phyloP scores from a whole-genome alignment of 805 yeast genomes.

The Metschnikowia chrysomelidarum region DNA sequence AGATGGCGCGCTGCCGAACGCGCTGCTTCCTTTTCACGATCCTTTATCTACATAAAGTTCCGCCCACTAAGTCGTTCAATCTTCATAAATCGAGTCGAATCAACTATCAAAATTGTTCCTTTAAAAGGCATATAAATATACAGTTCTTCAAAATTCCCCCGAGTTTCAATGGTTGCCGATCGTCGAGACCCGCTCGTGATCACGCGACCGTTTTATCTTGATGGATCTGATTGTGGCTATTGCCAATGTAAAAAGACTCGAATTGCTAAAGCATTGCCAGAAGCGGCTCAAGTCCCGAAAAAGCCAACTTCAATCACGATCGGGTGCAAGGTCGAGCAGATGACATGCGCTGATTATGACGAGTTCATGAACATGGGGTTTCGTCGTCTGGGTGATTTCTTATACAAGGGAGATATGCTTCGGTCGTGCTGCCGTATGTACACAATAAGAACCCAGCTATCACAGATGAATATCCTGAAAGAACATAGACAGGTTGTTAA shows the following conservation, averaged over 20 bases:
- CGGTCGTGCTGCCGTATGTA: constrained; percentile 77
- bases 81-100: no score
- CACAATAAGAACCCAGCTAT: constrained; percentile 65
- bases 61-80: no score
- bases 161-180: constrained; percentile 10
- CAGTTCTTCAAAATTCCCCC: no score
- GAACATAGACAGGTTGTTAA: constrained; percentile 67
- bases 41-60: no score
- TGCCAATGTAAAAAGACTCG: constrained; percentile 51
- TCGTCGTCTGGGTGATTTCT: constrained; percentile 71
- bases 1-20: no score
- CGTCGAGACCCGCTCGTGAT: constrained; percentile 25
- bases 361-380: constrained; percentile 67
- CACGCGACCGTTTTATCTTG: constrained; percentile 44
- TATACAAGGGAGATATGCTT: constrained; percentile 63
- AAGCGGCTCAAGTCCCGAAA: constrained; percentile 23
- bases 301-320: constrained; percentile 26
- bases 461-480: constrained; percentile 49
- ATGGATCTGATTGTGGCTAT: constrained; percentile 64
- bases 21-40: no score
- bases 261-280: constrained; percentile 17
- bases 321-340: constrained; percentile 42
- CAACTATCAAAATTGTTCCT: no score
- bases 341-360: constrained; percentile 58
- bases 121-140: no score